phyloP scores from a whole-genome alignment of 1,139 yeast genomes.

The Protomyces pachydermus region DNA sequence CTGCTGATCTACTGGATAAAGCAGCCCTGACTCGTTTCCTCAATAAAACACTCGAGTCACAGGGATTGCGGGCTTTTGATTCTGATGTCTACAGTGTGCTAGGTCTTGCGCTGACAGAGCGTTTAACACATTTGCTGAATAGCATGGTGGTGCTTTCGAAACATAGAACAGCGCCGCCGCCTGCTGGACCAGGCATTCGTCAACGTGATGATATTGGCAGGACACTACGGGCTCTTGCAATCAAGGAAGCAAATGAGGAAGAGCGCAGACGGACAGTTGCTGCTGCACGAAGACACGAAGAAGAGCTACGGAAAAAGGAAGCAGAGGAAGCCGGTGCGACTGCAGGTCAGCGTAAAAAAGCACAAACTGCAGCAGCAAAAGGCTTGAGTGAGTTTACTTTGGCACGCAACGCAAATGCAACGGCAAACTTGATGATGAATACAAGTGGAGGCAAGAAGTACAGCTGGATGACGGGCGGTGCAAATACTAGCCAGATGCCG shows the following conservation, averaged over 20 bases:
- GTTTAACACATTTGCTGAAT: constrained; percentile 14
- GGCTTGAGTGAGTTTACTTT: constrained; percentile 23
- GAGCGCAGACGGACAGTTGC: constrained; percentile 23
- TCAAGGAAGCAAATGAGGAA: constrained; percentile 23
- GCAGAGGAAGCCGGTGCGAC: constrained; percentile 4
- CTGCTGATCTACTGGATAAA: constrained; percentile 13
- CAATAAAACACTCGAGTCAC: constrained; percentile 3
- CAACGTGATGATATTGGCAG: constrained; percentile 23
- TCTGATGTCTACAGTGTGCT: constrained; percentile 10
- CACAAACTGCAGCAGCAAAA: constrained; percentile 12
- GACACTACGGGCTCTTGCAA: constrained; percentile 14
- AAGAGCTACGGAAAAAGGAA: constrained; percentile 12
- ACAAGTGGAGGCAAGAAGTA: constrained; percentile 27
- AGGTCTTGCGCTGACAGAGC: constrained; percentile 24
- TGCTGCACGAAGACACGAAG: constrained; percentile 22
- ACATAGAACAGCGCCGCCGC: constrained; percentile 27
- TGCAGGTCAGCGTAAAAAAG: neutral
- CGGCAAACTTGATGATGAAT: constrained; percentile 28
- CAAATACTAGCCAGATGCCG: constrained; percentile 10
- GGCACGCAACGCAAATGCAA: constrained; percentile 26
- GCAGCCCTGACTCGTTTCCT: constrained; percentile 9
- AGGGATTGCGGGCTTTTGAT: constrained; percentile 11
- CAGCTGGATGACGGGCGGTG: constrained; percentile 27
- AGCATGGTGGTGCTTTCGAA: constrained; percentile 26
- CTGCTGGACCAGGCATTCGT: constrained; percentile 12